Base-by-base conservation (phyloP, 2,329 filamentous ascomycete genomes). In the Exophiala spinifera region DNA sequence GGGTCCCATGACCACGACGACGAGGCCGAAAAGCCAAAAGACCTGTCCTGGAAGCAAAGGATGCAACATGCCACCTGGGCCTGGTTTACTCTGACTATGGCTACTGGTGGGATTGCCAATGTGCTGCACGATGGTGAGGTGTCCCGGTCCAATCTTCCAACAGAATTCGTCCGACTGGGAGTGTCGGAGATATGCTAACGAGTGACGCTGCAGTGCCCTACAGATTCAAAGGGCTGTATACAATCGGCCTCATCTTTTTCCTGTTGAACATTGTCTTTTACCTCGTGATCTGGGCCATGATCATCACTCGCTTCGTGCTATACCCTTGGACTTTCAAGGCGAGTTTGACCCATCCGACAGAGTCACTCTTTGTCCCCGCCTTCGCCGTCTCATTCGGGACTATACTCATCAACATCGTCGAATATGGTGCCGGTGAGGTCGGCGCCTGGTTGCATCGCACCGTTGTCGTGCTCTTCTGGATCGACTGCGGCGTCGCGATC, bases 351-450 rank as follows among this genome's bases (percentile, higher is more conserved):
- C 88, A 92, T 70, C 88, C 88, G 11, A 85, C 86, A 0, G 89
- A 95, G 66, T 87, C 83, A 8, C 76, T 92, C 0, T 94, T 92
- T 66, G 83, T 89, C 14, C 87, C 88, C 0, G 81, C 88, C 1
- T 82, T 77, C 3, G 73, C 78, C 8, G 83, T 87, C 53, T 89
- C 86, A 14, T 79, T 87, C 57, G 88, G 86, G 19, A 89, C 89
- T 37, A 82, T 91, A 25, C 75, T 90, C 62, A 89, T 89, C 64
- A 92, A 90, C 61, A 82, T 88, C 25, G 87, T 85, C 39, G 84
- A 94, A 66, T 94, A 91, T 66, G 89, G 88, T 1, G 75, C 84
- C 4, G 75, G 78, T n/a, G 70, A 79, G 49, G 76, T 78, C 3
- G 86, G 82, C 0, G 67, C 72, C 3, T 94, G 85, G 85, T 76